A percentile compares a stretch with the other conserved stretches of the same genome.
phyloP scores from a whole-genome alignment of 1,139 yeast genomes.

The Geotrichum histeridarum region DNA sequence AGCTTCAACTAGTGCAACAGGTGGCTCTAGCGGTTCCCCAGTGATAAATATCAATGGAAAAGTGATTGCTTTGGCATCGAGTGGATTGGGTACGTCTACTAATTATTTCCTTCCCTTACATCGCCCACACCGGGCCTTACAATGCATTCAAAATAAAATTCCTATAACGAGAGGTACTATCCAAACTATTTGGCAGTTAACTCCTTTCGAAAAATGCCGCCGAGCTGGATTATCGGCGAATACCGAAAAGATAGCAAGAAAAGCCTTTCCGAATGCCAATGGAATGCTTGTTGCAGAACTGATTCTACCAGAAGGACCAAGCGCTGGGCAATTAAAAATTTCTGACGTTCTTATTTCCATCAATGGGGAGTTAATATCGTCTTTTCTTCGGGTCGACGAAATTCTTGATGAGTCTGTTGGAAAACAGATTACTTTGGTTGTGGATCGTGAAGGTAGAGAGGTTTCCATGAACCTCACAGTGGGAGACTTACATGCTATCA shows the following conservation, averaged over 20 bases:
- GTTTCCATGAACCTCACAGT: constrained; percentile 50
- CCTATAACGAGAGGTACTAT: constrained; percentile 79
- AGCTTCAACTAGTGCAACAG: constrained; percentile 94
- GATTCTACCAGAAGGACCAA: constrained; percentile 84
- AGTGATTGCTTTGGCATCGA: constrained; percentile 91
- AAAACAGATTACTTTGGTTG: constrained; percentile 48
- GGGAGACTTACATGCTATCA: constrained; percentile 72
- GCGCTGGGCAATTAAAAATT: constrained; percentile 65
- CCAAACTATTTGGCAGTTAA: constrained; percentile 83
- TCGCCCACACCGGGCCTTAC: constrained; percentile 75
- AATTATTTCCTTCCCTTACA: constrained; percentile 86
- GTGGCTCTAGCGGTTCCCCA: constrained; percentile 95
- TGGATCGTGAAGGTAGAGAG: constrained; percentile 73
- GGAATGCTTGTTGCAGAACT: constrained; percentile 84
- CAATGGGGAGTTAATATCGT: constrained; percentile 58
- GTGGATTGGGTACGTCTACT: constrained; percentile 85
- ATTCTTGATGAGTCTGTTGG: constrained; percentile 72
- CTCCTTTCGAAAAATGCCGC: constrained; percentile 87
- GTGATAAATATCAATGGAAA: constrained; percentile 83
- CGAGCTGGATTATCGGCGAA: constrained; percentile 76
- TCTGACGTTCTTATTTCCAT: constrained; percentile 81
- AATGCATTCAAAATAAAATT: constrained; percentile 55
- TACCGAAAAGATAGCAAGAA: constrained; percentile 66
- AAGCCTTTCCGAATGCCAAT: constrained; percentile 63
- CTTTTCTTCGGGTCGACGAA: constrained; percentile 78